Base-by-base conservation (phyloP, 805 yeast genomes). In the Hagleromyces aurorensis region DNA sequence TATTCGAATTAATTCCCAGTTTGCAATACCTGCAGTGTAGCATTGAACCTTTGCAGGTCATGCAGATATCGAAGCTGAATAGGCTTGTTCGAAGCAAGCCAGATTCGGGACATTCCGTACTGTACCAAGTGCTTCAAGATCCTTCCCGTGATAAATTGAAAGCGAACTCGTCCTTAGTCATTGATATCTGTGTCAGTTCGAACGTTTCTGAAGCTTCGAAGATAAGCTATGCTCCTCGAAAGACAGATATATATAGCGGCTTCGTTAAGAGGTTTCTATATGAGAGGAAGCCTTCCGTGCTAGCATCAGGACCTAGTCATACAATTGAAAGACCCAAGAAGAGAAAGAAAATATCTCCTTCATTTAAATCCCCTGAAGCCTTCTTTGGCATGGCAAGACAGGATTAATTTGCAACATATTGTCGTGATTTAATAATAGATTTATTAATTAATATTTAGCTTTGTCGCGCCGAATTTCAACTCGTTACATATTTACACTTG, bases 1-100 rank as follows among this genome's bases (percentile, higher is more conserved):
- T 31, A 3, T 25, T 36, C 19, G 8, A 11, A 3, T 10, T 33
- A 8, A 20, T 43, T 6, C 41, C 42, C 2, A 30, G 39, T 5
- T 20, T 44, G 12, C 13, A 15, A 8, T 20, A 16, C 21, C 23
- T 41, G 20, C 27, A 23, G 6, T 30, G 25, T 10, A 27, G 27
- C 7, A 19, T 36, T n/a, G 28, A 19, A 5, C 22, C 34, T 5
- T 17, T 19, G 2, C 18, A 11, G 8, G 25, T 36, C 13, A 14
- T 12, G 8, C 21, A 31, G 11, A 29, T 39, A 13, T 36, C 38
- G n/a, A 16, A 15, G 7, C 26, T 37, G 11, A 29, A 29, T 10
- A 20, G 16, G 11, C n/a, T 20, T 7, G 26, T 33, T 7, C 13
- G 11, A 13, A 15, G 21, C 4, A 25, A 24, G 7, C 30, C 30